Evolutionary conservation across 2,329 filamentous ascomycete species (phyloP).

Genomic region (Hypoxylon rubiginosum): DNA sequence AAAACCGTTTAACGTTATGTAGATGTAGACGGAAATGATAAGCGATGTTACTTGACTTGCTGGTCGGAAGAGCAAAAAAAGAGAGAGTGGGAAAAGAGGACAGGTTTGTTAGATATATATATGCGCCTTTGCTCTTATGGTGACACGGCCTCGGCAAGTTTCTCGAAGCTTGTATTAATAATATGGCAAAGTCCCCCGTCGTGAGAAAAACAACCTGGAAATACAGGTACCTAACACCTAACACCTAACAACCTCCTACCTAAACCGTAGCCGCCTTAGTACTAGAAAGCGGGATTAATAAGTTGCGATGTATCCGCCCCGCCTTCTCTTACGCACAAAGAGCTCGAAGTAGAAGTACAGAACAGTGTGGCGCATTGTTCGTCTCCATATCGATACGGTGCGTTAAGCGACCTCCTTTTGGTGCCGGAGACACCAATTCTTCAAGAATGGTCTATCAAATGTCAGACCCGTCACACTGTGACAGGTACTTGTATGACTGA

Average conservation of each 20-base stretch:
- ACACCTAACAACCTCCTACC: no score
- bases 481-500: constrained; percentile 27
- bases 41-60: constrained; percentile 1
- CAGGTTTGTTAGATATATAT: constrained; percentile 21
- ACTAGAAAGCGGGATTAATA: constrained; percentile 25
- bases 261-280: neutral
- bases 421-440: neutral
- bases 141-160: constrained; percentile 15
- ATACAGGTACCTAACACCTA: no score
- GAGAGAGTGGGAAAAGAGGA: constrained; percentile 8
- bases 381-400: constrained; percentile 3
- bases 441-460: neutral
- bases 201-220: neutral
- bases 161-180: constrained; percentile 39
- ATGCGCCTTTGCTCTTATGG: constrained; percentile 9
- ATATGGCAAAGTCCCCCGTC: constrained; percentile 27
- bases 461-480: constrained; percentile 16
- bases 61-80: neutral
- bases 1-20: neutral
- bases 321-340: constrained; percentile 18
- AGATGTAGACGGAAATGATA: neutral
- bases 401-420: neutral
- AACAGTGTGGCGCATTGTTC: constrained; percentile 47
- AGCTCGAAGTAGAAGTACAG: constrained; percentile 28
- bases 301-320: constrained; percentile 18